Percentiles rank a stretch among this genome's conserved stretches.
These are phyloP conservation scores for Microstegium vimineum DNA, from an alignment of 176 grass and related monocot genomes.

Conservation along the genomic window DNA sequence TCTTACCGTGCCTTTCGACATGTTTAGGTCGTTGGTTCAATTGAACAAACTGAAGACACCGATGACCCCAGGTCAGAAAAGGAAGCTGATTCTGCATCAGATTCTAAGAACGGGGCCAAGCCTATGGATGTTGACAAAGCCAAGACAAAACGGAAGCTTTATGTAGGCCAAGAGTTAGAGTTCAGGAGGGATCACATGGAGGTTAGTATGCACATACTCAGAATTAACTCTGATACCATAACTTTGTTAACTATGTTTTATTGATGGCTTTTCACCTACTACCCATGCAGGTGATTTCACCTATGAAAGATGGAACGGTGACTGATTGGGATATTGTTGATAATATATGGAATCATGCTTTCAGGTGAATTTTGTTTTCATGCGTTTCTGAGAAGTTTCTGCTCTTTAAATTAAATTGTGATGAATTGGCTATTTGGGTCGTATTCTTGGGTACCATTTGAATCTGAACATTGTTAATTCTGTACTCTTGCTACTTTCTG, in stretches of 20 bases:
- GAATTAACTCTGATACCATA: not conserved
- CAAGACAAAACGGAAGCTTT: constrained; percentile 75
- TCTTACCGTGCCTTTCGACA: constrained; percentile 12
- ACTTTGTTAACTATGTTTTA: constrained; percentile 15
- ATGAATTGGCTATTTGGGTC: not conserved
- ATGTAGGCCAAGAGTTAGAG: constrained; percentile 91
- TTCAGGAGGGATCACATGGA: constrained; percentile 97
- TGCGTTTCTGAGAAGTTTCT: not conserved
- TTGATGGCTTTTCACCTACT: constrained; percentile 6
- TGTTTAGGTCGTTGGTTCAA: constrained; percentile 82
- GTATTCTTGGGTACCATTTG: not conserved
- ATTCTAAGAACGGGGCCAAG: constrained; percentile 74
- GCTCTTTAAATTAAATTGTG: not conserved
- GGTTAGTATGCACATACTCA: constrained; percentile 42
- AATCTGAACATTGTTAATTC: not conserved
- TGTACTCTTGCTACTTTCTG: not conserved
- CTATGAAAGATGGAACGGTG: constrained; percentile 91
- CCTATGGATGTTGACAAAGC: constrained; percentile 69
- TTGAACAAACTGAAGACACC: constrained; percentile 57
- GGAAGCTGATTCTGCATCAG: constrained; percentile 57
- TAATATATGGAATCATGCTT: constrained; percentile 98
- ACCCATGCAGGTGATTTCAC: constrained; percentile 71
- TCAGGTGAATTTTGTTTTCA: constrained; percentile 54
- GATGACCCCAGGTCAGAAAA: constrained; percentile 73
- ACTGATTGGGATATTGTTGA: constrained; percentile 96